Conservation (phyloP, 805 yeast species). For the Lipomyces yamadae region DNA sequence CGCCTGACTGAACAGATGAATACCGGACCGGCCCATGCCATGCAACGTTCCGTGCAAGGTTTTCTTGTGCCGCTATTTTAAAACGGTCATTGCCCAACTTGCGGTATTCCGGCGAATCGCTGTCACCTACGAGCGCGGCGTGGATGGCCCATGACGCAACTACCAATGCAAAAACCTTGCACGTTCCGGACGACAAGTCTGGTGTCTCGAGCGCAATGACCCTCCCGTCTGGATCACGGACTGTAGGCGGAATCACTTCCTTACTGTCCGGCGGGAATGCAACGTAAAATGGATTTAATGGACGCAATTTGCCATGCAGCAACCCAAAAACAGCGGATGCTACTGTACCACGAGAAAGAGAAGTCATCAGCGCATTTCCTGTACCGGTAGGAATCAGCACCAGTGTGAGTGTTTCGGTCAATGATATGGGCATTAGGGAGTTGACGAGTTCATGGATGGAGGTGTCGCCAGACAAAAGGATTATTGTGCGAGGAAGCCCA, state of each 20-base stretch:
- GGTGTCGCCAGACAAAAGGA: constrained; percentile 85
- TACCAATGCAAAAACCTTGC: constrained; percentile 47
- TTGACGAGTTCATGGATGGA: constrained; percentile 78
- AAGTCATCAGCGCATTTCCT: constrained; percentile 78
- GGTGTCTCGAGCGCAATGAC: constrained; percentile 38
- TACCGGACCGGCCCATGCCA: constrained; percentile 54
- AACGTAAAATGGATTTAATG: constrained; percentile 30
- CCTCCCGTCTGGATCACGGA: constrained; percentile 46
- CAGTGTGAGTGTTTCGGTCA: constrained; percentile 24
- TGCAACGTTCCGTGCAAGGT: constrained; percentile 56
- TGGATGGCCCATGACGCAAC: constrained; percentile 87
- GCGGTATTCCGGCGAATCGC: constrained; percentile 71
- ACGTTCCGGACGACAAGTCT: not conserved
- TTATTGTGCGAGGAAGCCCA: constrained; percentile 47
- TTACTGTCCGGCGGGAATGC: constrained; percentile 36
- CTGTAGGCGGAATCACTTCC: constrained; percentile 53
- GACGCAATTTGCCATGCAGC: constrained; percentile 20
- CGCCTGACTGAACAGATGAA: constrained; percentile 16
- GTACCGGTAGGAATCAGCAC: constrained; percentile 74
- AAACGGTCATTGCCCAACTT: constrained; percentile 70
- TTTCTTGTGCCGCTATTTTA: constrained; percentile 64
- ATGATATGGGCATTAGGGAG: constrained; percentile 42
- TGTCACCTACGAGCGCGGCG: constrained; percentile 80
- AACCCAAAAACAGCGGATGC: constrained; percentile 15
- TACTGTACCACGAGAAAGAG: constrained; percentile 54